These are phyloP conservation scores for Tolypocladium tundrense DNA, from an alignment of 2,329 filamentous ascomycete species.

Conservation along the genomic window DNA sequence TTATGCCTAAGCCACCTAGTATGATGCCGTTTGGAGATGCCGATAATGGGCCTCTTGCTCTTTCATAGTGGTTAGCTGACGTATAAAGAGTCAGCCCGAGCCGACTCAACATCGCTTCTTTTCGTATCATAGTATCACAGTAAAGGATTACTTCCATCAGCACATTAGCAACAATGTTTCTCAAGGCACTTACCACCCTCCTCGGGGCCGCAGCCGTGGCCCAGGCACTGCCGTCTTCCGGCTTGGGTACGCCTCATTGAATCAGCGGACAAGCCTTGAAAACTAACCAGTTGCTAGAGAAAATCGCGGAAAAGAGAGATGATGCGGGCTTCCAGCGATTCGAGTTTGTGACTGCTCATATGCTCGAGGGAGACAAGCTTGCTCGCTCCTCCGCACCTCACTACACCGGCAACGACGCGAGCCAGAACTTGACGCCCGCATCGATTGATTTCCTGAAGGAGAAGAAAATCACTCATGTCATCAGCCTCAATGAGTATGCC, in stretches of 20 bases:
- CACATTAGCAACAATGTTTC: not conserved
- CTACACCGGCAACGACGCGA: not conserved
- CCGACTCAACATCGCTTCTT: not conserved
- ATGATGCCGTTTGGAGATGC: too few species aligned
- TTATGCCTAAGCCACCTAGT: too few species aligned
- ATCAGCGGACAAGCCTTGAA: too few species aligned
- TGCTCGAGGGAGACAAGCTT: not conserved
- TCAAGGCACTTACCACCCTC: not conserved
- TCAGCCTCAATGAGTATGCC: slow-evolving; percentile 1
- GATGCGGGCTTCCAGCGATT: not conserved
- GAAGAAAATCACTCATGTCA: not conserved
- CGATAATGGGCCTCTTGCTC: too few species aligned
- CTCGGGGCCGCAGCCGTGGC: not conserved
- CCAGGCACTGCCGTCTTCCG: not conserved
- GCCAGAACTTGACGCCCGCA: not conserved
- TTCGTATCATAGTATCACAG: too few species aligned
- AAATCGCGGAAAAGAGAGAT: too few species aligned
- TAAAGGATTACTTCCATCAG: too few species aligned
- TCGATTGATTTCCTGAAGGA: slow-evolving; percentile 1
- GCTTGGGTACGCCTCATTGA: not conserved
- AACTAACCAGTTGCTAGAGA: not conserved
- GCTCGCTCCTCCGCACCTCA: slow-evolving; percentile 3
- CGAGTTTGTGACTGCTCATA: not conserved
- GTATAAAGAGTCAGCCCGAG: too few species aligned
- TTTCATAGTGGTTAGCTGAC: too few species aligned